A percentile compares a stretch with the other conserved stretches of the same genome.
Evolutionary conservation across 305 asterid species (phyloP).

Genomic region (Striga hermonthica): DNA sequence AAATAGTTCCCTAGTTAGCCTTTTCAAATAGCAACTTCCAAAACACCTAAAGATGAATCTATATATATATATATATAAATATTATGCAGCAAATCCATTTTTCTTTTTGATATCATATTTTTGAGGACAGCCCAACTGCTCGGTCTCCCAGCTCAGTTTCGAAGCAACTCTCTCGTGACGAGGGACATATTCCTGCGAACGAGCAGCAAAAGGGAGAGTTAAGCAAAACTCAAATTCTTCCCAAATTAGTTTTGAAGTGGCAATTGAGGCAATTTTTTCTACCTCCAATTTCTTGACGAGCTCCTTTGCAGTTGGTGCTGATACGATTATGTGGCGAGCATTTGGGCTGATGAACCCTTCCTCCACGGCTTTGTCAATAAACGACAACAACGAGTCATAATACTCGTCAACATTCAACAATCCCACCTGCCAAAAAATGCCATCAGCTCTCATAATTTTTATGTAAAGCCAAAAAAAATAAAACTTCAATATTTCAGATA

Average conservation of each 20-base stretch:
- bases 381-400: slow-evolving; percentile 67
- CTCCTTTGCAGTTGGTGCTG: slow-evolving; percentile 78
- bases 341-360: slow-evolving; percentile 80
- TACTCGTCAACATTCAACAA: slow-evolving; percentile 88
- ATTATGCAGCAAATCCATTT: slow-evolving; percentile 27
- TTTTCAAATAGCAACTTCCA: slow-evolving; percentile 30
- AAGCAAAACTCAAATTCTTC: background rate
- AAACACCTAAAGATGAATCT: slow-evolving; percentile 21
- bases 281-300: slow-evolving; percentile 87
- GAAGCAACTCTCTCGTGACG: slow-evolving; percentile 86
- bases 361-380: slow-evolving; percentile 93
- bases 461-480: too few species aligned
- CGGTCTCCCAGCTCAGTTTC: slow-evolving; percentile 84
- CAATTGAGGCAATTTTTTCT: background rate
- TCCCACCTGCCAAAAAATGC: slow-evolving; percentile 58
- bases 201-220: background rate
- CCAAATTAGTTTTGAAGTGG: background rate
- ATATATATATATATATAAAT: too few species aligned
- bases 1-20: slow-evolving; percentile 36
- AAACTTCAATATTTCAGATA: too few species aligned
- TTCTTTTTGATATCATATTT: slow-evolving; percentile 40
- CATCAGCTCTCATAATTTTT: too few species aligned
- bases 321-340: slow-evolving; percentile 83
- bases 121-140: slow-evolving; percentile 64
- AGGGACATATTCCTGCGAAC: slow-evolving; percentile 71